Evolutionary conservation across 331 rosid genomes (phyloP), one percentile per base, ranked within the genome.

Genomic region (Acacia concinna): DNA sequence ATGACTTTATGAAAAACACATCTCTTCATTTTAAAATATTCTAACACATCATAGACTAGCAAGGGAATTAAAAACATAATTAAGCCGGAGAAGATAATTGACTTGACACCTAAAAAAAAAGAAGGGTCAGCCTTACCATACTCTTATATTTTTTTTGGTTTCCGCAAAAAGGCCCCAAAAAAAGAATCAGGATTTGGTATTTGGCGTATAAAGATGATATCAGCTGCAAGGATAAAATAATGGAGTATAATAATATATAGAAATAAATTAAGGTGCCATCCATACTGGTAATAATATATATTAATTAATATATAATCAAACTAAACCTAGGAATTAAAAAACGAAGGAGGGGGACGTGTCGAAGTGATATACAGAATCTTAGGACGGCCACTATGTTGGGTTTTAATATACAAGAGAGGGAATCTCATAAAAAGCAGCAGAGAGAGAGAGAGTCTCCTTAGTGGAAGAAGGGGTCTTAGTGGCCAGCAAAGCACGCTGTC

Each of bases 371-470:
- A 18, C 18, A 8, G 87, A 88, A 93, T 89, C 90, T 81, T 81
- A 83, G 93, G 90, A 83, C 75, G 91, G 81, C 83, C 83, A 81
- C 30, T 7, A 28, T 71, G 69, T 65, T 77, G 79, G 74, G 87
- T 80, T 38, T 75, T 62, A 69, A 64, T 64, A 64, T 52, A n/a
- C n/a, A 38, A 38, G 75, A 8, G 49, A 78, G 89, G 89, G 90
- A 91, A 89, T 89, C 89, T 81, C 88, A 56, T 64, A 51, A 81
- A 88, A 88, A 88, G 88, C 71, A 72, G 83, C 84, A 83, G 63
- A 80, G 46, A 20, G 84, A 82, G 82, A 83, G 63, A 80, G 46
- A 20, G 84, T 80, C n/a, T 68, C 74, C 76, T 83, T 72, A 81
- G 86, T 81, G 82, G 91, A 78, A 65, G 46, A 73, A 73, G 73